These are phyloP conservation scores for Trypanosoma lewisi DNA, from an alignment of 208 protist species.

Conservation along the genomic window DNA sequence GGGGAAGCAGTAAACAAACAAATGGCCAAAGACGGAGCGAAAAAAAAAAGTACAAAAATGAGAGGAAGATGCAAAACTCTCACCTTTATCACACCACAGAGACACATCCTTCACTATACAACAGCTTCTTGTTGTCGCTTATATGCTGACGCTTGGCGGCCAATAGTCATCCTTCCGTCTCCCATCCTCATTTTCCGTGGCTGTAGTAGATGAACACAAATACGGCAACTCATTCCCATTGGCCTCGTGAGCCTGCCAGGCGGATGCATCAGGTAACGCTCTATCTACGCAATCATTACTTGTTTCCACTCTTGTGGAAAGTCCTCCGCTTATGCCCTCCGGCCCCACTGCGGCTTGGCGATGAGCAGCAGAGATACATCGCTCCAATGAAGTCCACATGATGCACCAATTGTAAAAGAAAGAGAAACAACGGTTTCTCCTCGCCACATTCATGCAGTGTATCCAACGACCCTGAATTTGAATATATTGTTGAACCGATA, in stretches of 20 bases:
- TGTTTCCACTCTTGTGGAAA: not conserved
- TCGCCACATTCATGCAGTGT: conserved; percentile 5
- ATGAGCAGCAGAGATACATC: not conserved
- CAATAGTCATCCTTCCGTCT: conserved; percentile 24
- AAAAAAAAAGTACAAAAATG: not conserved
- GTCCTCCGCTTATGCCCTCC: not conserved
- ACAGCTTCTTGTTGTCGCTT: not conserved
- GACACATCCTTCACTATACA: not conserved
- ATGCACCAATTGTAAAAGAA: conserved; percentile 27
- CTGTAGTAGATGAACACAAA: conserved; percentile 2
- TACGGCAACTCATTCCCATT: not conserved
- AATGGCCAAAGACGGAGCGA: no score
- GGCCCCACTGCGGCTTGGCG: not conserved
- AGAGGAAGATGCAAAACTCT: not conserved
- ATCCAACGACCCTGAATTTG: conserved; percentile 37
- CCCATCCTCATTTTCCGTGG: not conserved
- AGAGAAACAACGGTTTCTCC: not conserved
- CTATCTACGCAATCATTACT: not conserved
- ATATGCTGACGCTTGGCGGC: conserved; percentile 39
- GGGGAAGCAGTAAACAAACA: no score
- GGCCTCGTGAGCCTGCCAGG: not conserved
- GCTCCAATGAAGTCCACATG: conserved; percentile 24
- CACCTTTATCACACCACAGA: not conserved
- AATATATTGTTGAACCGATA: conserved; percentile 37
- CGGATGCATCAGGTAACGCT: not conserved